These are phyloP conservation scores for Pythium angustatum DNA, from an alignment of 352 stramenopile species.

Conservation along the genomic window DNA sequence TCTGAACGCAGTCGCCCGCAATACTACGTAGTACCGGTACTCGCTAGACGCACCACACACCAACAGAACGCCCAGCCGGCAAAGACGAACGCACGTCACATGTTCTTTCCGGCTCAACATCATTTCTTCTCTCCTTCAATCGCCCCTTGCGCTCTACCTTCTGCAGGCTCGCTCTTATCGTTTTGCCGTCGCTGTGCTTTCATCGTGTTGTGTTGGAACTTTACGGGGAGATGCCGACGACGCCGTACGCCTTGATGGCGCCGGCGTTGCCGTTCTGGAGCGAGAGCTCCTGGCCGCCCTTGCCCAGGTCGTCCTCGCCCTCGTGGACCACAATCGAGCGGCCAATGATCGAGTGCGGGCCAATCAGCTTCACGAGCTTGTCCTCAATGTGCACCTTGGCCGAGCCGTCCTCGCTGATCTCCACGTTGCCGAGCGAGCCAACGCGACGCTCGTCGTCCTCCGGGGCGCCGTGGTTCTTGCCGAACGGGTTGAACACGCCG, in stretches of 20 bases:
- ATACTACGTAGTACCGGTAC: too few species aligned
- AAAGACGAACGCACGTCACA: too few species aligned
- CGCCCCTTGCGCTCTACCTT: too few species aligned
- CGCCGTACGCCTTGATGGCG: constrained; percentile 88
- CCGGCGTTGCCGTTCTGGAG: constrained; percentile 96
- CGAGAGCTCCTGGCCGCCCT: constrained; percentile 96
- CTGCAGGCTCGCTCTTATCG: too few species aligned
- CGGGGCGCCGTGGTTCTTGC: constrained; percentile 96
- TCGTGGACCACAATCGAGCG: constrained; percentile 95
- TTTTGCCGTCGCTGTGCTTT: too few species aligned
- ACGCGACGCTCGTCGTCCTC: constrained; percentile 96
- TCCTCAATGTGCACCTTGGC: constrained; percentile 94
- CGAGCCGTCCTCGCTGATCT: constrained; percentile 84
- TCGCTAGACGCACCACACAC: too few species aligned
- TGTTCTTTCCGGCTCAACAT: too few species aligned
- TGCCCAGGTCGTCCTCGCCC: constrained; percentile 95
- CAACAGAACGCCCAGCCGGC: too few species aligned
- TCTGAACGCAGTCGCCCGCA: too few species aligned
- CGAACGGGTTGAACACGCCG: constrained; percentile 98
- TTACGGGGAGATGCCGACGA: constrained; percentile 91
- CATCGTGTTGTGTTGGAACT: too few species aligned
- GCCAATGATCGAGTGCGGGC: constrained; percentile 97
- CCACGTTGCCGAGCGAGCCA: constrained; percentile 93
- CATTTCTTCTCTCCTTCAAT: too few species aligned
- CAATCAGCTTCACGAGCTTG: constrained; percentile 96